Conservation (phyloP, 139 green algal genomes). For the Ettlia oleoabundans region DNA sequence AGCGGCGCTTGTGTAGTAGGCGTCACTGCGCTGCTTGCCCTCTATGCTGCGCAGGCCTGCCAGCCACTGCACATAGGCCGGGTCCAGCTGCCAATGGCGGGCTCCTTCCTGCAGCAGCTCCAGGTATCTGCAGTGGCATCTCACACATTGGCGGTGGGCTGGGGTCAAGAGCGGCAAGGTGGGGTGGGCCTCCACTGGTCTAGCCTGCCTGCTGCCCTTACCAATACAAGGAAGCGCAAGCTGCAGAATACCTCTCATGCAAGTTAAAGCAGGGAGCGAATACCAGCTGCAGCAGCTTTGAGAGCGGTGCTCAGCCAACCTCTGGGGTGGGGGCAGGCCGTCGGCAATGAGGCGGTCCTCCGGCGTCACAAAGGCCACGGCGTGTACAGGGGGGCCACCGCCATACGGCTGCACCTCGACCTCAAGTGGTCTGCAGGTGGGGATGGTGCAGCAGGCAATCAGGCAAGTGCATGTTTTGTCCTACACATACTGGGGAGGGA, state of each 20-base stretch:
- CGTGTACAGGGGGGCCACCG: slow-evolving; percentile 13
- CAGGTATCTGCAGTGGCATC: slow-evolving; percentile 60
- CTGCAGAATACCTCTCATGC: too few relatives aligned
- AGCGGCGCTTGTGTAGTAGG: slow-evolving; percentile 38
- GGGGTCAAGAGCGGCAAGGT: too few relatives aligned
- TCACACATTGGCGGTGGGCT: too few relatives aligned
- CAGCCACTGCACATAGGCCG: slow-evolving; percentile 47
- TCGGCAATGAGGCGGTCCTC: slow-evolving; percentile 39
- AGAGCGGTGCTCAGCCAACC: neutral
- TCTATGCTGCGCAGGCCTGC: slow-evolving; percentile 26
- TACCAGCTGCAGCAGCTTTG: too few relatives aligned
- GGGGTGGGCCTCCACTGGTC: too few relatives aligned
- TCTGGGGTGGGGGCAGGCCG: slow-evolving; percentile 44
- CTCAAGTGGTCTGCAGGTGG: slow-evolving; percentile 50
- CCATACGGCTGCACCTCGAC: slow-evolving; percentile 38
- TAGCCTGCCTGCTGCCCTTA: too few relatives aligned
- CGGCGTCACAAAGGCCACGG: slow-evolving; percentile 62
- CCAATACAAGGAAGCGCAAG: too few relatives aligned
- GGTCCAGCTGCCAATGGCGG: slow-evolving; percentile 46
- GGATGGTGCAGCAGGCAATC: neutral
- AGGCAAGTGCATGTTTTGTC: too few relatives aligned
- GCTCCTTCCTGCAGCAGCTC: slow-evolving; percentile 52
- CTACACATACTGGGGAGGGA: too few relatives aligned
- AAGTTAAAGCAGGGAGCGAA: too few relatives aligned
- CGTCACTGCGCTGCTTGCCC: slow-evolving; percentile 4